Conservation (phyloP, 371 early-diverging fungal genomes). For the Rhizomucor pusillus region DNA sequence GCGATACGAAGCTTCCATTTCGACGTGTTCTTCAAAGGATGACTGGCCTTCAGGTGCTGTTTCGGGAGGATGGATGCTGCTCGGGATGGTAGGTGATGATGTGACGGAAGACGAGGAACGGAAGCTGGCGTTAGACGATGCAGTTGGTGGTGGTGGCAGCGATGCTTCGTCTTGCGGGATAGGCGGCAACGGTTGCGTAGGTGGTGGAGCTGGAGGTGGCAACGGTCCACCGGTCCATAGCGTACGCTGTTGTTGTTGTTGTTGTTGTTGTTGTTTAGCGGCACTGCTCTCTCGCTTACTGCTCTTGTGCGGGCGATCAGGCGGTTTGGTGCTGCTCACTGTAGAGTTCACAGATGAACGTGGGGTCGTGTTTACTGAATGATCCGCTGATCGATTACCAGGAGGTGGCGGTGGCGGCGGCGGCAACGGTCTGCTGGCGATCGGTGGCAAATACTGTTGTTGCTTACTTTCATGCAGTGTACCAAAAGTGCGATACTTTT, state of each 20-base stretch:
- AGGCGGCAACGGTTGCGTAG: conserved; percentile 24
- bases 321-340: too few species aligned
- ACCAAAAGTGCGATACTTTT: conserved; percentile 6
- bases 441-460: conserved; percentile 5
- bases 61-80: not conserved
- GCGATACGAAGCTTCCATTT: conserved; percentile 17
- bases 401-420: not conserved
- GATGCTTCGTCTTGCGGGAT: conserved; percentile 5
- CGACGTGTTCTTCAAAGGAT: too few species aligned
- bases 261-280: too few species aligned
- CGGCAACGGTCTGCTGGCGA: conserved; percentile 13
- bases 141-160: not conserved
- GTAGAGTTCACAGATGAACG: too few species aligned
- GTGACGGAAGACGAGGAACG: conserved; percentile 3
- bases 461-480: not conserved
- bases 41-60: too few species aligned
- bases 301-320: too few species aligned
- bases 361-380: too few species aligned
- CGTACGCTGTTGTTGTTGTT: conserved; percentile 3
- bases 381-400: not conserved
- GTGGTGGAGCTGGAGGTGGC: conserved; percentile 23
- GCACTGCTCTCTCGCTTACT: too few species aligned
- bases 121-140: not conserved
- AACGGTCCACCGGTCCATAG: conserved; percentile 17
- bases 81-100: not conserved